Conservation (phyloP, 1,284 basidiomycete genomes). For the Tilletia setariae region DNA sequence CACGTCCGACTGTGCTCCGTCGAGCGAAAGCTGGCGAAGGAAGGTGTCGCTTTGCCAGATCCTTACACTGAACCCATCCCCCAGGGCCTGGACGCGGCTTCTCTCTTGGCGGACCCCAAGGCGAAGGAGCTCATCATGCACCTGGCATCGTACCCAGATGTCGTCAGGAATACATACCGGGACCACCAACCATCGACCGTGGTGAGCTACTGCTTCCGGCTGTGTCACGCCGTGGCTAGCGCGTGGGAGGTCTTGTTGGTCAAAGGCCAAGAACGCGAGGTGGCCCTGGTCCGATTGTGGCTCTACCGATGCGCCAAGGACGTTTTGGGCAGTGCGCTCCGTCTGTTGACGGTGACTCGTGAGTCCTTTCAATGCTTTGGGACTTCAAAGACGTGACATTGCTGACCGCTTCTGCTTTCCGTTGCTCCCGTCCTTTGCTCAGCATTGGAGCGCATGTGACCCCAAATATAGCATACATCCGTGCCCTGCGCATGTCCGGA, state of each 20-base stretch:
- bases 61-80: slow-evolving; percentile 59
- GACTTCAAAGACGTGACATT: too few relatives aligned
- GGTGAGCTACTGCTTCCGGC: slow-evolving; percentile 71
- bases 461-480: too few relatives aligned
- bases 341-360: slow-evolving; percentile 76
- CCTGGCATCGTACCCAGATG: slow-evolving; percentile 83
- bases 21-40: slow-evolving; percentile 77
- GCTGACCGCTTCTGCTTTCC: not conserved
- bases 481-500: too few relatives aligned
- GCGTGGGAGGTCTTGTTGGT: slow-evolving; percentile 86
- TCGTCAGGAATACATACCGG: slow-evolving; percentile 77
- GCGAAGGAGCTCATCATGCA: slow-evolving; percentile 83
- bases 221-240: slow-evolving; percentile 76
- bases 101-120: slow-evolving; percentile 65
- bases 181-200: slow-evolving; percentile 86
- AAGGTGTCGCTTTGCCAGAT: slow-evolving; percentile 68
- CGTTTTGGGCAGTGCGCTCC: slow-evolving; percentile 81
- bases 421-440: not conserved
- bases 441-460: not conserved
- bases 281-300: slow-evolving; percentile 84
- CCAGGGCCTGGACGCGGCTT: slow-evolving; percentile 65
- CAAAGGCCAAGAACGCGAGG: slow-evolving; percentile 67
- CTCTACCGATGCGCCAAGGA: slow-evolving; percentile 83
- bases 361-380: not conserved
- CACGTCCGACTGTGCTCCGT: slow-evolving; percentile 92